A percentile compares a stretch with the other conserved stretches of the same genome.
Evolutionary conservation across 768 basidiomycete genomes (phyloP).

Genomic region (Rhodotorula kratochvilovae): DNA sequence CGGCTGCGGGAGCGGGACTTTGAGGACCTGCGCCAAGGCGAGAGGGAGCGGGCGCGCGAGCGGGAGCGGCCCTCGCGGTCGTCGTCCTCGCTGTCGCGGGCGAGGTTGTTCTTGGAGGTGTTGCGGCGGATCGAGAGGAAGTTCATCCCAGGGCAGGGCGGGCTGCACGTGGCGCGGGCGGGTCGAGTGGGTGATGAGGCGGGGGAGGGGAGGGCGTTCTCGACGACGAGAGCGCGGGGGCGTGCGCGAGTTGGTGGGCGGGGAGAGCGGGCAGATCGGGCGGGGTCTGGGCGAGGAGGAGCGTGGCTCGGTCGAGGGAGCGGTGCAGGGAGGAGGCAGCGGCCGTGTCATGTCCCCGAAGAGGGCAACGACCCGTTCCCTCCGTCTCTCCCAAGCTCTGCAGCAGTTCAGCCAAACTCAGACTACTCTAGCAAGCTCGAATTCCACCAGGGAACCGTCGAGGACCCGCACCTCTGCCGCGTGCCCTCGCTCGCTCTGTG

Average conservation of each 20-base stretch:
- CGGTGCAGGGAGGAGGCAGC: neutral
- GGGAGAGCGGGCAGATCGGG: neutral
- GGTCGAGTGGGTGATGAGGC: neutral
- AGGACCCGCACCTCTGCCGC: no score
- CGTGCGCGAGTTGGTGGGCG: neutral
- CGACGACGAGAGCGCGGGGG: neutral
- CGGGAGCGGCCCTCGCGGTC: slow-evolving; percentile 2
- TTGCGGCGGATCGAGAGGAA: slow-evolving; percentile 25
- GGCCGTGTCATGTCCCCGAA: no score
- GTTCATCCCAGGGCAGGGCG: slow-evolving; percentile 8
- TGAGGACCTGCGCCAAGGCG: slow-evolving; percentile 24
- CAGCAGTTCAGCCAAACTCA: no score
- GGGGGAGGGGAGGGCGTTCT: neutral
- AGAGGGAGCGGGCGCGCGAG: slow-evolving; percentile 21
- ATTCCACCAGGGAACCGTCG: no score
- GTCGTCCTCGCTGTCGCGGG: slow-evolving; percentile 2
- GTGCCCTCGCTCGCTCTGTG: no score
- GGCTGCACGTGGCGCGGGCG: no score
- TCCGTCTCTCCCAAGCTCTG: neutral
- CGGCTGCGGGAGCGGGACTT: slow-evolving; percentile 6
- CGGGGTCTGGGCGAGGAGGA: no score
- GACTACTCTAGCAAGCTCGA: no score
- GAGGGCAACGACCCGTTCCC: no score
- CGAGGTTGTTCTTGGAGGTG: slow-evolving; percentile 1
- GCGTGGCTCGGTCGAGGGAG: neutral